A percentile compares a stretch with the other conserved stretches of the same genome.
Conservation (phyloP, 2,329 filamentous ascomycete species). For the Verruconis gallopava region DNA sequence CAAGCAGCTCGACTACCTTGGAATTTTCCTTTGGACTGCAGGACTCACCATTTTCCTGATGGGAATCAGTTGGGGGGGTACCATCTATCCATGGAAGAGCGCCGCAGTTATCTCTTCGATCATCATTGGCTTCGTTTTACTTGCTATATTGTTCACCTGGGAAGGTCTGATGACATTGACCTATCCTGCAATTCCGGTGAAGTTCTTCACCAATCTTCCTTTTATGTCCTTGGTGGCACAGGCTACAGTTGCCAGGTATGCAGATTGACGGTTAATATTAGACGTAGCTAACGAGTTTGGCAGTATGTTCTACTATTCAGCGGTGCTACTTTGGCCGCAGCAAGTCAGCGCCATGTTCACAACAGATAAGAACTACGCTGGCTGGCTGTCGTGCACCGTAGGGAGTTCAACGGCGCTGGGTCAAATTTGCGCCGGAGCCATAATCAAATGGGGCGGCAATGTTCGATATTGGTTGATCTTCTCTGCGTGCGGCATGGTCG, state of each 20-base stretch:
- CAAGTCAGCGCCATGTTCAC: slow-evolving; percentile 14
- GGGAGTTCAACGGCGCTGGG: slow-evolving; percentile 15
- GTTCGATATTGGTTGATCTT: slow-evolving; percentile 14
- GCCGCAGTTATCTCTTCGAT: slow-evolving; percentile 8
- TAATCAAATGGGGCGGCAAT: slow-evolving; percentile 13
- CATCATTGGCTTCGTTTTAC: slow-evolving; percentile 25
- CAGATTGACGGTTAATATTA: neutral
- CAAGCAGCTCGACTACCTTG: slow-evolving; percentile 33
- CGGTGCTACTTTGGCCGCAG: slow-evolving; percentile 12
- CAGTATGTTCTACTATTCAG: slow-evolving; percentile 22
- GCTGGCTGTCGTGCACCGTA: slow-evolving; percentile 25
- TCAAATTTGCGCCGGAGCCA: slow-evolving; percentile 11
- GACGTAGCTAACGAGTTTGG: no score
- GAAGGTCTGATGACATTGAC: slow-evolving; percentile 17
- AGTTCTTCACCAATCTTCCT: slow-evolving; percentile 12
- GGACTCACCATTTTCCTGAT: slow-evolving; percentile 32
- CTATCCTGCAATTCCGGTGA: slow-evolving; percentile 18
- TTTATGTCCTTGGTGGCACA: slow-evolving; percentile 16
- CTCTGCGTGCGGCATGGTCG: slow-evolving; percentile 13
- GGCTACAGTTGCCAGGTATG: slow-evolving; percentile 21
- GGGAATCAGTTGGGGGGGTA: slow-evolving; percentile 33
- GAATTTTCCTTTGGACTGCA: slow-evolving; percentile 19
- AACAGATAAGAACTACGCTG: slow-evolving; percentile 11
- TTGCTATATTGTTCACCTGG: slow-evolving; percentile 26
- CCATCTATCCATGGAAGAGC: slow-evolving; percentile 8